Evolutionary conservation across 2,329 filamentous ascomycete genomes (phyloP).

Genomic region (Phyllosticta citrichinensis): DNA sequence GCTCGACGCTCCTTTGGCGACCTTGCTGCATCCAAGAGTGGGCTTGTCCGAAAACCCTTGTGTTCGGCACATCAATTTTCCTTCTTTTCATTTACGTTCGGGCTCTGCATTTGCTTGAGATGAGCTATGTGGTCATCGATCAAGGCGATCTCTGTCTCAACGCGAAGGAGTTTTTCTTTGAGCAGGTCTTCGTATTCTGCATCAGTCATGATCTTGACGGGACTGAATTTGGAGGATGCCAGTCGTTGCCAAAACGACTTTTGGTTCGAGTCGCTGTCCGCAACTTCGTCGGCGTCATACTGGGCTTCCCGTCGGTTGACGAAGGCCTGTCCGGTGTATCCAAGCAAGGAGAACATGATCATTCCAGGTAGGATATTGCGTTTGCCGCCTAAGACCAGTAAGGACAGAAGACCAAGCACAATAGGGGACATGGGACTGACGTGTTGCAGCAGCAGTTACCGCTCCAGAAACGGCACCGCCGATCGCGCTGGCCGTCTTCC

Average conservation of each 20-base stretch:
- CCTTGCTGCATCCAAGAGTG: neutral
- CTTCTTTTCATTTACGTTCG: neutral
- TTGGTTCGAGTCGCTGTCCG: neutral
- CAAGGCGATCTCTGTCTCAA: constrained; percentile 69
- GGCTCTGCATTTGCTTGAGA: constrained; percentile 25
- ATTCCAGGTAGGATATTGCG: constrained; percentile 42
- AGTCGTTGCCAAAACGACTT: constrained; percentile 30
- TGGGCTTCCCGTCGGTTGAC: constrained; percentile 42
- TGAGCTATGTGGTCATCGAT: constrained; percentile 64
- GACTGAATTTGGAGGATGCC: constrained; percentile 58
- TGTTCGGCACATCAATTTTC: neutral
- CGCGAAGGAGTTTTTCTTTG: constrained; percentile 56
- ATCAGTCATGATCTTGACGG: constrained; percentile 59
- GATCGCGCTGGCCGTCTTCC: constrained; percentile 55
- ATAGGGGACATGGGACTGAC: constrained; percentile 1
- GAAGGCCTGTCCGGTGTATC: constrained; percentile 45
- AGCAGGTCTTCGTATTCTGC: constrained; percentile 64
- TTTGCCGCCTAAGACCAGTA: constrained; percentile 14
- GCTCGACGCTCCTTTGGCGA: neutral
- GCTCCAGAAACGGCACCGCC: constrained; percentile 58
- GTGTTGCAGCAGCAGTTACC: constrained; percentile 30
- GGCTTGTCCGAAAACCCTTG: neutral
- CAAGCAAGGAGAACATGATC: constrained; percentile 49
- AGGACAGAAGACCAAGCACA: neutral
- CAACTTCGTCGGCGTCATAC: neutral